A percentile compares a stretch with the other conserved stretches of the same genome.
Conservation (phyloP, 306 rosid species). For the Argentina anserina region DNA sequence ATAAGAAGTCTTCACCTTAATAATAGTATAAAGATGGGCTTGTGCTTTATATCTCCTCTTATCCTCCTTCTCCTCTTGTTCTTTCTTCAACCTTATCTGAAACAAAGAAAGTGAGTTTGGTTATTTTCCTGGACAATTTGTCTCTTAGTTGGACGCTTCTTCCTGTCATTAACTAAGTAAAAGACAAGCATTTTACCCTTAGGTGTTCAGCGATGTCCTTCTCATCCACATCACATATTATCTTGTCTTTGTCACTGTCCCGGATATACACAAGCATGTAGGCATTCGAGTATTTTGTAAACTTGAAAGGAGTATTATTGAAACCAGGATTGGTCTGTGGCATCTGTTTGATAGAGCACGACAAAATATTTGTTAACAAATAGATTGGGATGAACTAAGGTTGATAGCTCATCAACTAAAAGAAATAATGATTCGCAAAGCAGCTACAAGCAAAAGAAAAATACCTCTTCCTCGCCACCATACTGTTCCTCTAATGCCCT, state of each 20-base stretch:
- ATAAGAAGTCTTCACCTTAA: constrained; percentile 49
- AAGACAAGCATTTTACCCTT: constrained; percentile 46
- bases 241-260: constrained; percentile 82
- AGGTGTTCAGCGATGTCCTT: constrained; percentile 83
- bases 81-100: constrained; percentile 80
- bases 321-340: constrained; percentile 87
- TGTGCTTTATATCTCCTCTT: constrained; percentile 84
- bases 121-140: constrained; percentile 1
- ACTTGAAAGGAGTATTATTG: constrained; percentile 80
- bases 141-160: constrained; percentile 8
- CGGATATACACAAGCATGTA: constrained; percentile 97
- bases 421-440: not conserved
- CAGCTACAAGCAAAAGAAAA: not conserved
- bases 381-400: not conserved
- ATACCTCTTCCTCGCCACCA: constrained; percentile 95
- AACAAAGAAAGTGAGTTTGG: not conserved
- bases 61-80: constrained; percentile 82
- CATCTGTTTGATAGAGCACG: constrained; percentile 44
- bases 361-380: constrained; percentile 21
- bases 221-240: constrained; percentile 85
- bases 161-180: constrained; percentile 5
- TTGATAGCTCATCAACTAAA: constrained; percentile 11
- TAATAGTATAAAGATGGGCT: constrained; percentile 80
- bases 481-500: constrained; percentile 92
- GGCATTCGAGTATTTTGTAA: constrained; percentile 86